A percentile compares a stretch with the other conserved stretches of the same genome.
Conservation (phyloP, 2,329 filamentous ascomycete genomes). For the Metarhizium robertsii region DNA sequence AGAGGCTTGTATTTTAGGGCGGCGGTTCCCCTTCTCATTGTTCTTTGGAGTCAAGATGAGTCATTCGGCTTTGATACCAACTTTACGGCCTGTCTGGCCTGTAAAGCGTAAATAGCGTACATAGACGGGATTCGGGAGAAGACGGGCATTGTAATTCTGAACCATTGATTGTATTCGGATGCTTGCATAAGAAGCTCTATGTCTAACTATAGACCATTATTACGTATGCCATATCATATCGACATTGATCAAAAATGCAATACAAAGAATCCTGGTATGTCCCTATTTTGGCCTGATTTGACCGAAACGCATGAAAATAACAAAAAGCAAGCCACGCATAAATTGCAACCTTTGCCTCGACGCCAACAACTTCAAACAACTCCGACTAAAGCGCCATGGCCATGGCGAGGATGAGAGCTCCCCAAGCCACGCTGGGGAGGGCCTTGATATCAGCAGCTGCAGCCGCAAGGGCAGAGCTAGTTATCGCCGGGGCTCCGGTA, state of each 20-base stretch:
- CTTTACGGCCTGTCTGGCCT: neutral
- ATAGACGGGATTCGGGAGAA: neutral
- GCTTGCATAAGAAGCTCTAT: neutral
- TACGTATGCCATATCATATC: neutral
- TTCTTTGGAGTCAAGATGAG: neutral
- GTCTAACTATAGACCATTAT: constrained; percentile 3
- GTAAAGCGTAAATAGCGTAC: neutral
- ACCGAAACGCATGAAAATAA: neutral
- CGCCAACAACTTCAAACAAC: neutral
- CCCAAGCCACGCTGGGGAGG: constrained; percentile 15
- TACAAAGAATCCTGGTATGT: constrained; percentile 2
- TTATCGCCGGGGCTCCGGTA: constrained; percentile 14
- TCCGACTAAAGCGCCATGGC: constrained; percentile 16
- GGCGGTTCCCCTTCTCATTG: neutral
- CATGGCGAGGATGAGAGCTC: constrained; percentile 16
- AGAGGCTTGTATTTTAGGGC: neutral
- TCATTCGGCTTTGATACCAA: neutral
- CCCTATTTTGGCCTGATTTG: neutral
- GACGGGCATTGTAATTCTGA: neutral
- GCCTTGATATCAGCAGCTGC: constrained; percentile 15
- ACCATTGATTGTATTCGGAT: constrained; percentile 1
- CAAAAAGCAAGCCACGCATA: neutral
- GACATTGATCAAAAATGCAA: constrained; percentile 3
- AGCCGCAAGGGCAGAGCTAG: constrained; percentile 20
- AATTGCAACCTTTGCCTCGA: neutral